Conservation (phyloP, 1,284 basidiomycete species). For the Pascua guehoae region DNA sequence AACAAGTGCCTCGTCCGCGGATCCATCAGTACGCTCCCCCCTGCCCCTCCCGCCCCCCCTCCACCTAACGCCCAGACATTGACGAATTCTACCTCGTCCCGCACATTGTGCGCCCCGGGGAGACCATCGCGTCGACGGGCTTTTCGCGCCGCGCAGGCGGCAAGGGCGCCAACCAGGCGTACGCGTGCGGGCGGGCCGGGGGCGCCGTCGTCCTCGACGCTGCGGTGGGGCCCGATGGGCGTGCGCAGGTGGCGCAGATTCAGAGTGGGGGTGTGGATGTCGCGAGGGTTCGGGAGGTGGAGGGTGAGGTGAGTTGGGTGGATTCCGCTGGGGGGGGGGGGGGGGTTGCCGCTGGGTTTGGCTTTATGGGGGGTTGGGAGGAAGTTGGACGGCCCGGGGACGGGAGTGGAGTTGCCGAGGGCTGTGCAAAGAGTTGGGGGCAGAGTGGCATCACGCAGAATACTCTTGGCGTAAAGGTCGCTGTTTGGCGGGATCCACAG, state of each 20-base stretch:
- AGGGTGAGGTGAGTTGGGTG: constrained; percentile 28
- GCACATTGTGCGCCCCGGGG: constrained; percentile 51
- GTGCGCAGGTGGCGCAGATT: constrained; percentile 37
- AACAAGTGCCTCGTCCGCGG: constrained; percentile 13
- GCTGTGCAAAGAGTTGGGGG: too few relatives aligned
- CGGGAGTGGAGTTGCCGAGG: too few relatives aligned
- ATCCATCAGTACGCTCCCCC: constrained; percentile 11
- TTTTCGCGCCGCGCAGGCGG: constrained; percentile 50
- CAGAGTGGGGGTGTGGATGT: constrained; percentile 42
- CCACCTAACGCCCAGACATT: constrained; percentile 14
- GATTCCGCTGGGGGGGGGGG: not conserved
- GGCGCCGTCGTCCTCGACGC: constrained; percentile 47
- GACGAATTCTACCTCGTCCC: constrained; percentile 50
- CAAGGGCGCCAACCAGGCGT: constrained; percentile 55
- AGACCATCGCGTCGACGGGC: constrained; percentile 51
- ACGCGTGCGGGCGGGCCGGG: constrained; percentile 48
- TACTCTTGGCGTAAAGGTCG: too few relatives aligned
- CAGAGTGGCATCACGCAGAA: too few relatives aligned
- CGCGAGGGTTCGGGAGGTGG: constrained; percentile 25
- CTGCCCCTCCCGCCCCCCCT: too few relatives aligned
- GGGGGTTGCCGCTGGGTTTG: not conserved
- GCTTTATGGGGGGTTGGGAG: too few relatives aligned
- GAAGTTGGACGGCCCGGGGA: too few relatives aligned
- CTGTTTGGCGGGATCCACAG: too few relatives aligned
- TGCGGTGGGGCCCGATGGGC: constrained; percentile 45